These are phyloP conservation scores for Didymella pomorum DNA, from an alignment of 2,329 filamentous ascomycete genomes.

Conservation along the genomic window DNA sequence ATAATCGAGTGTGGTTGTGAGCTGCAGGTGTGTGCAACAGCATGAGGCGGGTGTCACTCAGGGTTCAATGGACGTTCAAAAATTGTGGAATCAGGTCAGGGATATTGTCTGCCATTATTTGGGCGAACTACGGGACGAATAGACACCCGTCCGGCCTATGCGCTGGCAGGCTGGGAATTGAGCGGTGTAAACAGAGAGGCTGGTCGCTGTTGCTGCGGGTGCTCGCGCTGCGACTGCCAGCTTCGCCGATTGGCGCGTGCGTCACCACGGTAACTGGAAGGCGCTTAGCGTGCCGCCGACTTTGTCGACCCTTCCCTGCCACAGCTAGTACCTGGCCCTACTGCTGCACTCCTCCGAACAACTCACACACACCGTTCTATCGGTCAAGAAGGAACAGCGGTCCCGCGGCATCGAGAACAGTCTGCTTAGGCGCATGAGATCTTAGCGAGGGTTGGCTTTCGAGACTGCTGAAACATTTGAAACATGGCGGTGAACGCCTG, in stretches of 20 bases:
- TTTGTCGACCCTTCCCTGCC: slow-evolving; percentile 17
- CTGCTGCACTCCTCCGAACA: slow-evolving; percentile 19
- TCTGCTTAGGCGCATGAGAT: slow-evolving; percentile 5
- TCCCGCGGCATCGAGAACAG: slow-evolving; percentile 19
- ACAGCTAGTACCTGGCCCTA: slow-evolving; percentile 15
- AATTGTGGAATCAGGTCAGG: slow-evolving; percentile 20
- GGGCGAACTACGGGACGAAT: slow-evolving; percentile 20
- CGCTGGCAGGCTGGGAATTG: slow-evolving; percentile 31
- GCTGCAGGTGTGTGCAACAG: slow-evolving; percentile 22
- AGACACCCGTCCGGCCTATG: slow-evolving; percentile 22
- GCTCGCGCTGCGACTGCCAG: not conserved
- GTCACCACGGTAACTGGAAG: not conserved
- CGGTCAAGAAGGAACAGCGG: slow-evolving; percentile 13
- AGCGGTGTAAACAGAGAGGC: slow-evolving; percentile 1
- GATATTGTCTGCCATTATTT: slow-evolving; percentile 17
- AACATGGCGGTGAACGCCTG: slow-evolving; percentile 19
- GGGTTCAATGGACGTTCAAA: slow-evolving; percentile 25
- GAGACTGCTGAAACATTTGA: slow-evolving; percentile 1
- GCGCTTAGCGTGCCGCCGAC: slow-evolving; percentile 10
- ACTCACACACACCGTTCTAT: slow-evolving; percentile 22
- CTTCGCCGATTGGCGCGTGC: not conserved
- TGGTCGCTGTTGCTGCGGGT: slow-evolving; percentile 1
- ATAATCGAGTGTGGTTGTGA: slow-evolving; percentile 33
- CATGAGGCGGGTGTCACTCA: slow-evolving; percentile 24
- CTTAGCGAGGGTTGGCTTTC: slow-evolving; percentile 5